Evolutionary conservation across 805 yeast genomes (phyloP).

Genomic region (Candida sakaeoensis): DNA sequence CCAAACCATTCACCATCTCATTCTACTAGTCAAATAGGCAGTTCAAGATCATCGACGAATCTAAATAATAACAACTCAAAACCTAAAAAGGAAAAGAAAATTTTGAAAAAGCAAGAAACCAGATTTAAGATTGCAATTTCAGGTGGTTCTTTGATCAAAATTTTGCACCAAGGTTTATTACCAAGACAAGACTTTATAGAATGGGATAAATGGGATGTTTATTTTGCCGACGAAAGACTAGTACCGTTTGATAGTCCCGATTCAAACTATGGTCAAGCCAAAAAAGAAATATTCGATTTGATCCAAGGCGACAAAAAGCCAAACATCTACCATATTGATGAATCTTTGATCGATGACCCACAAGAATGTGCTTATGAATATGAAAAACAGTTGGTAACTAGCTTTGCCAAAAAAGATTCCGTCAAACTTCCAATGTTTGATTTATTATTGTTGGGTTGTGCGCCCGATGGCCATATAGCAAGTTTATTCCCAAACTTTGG

Average conservation of each 20-base stretch:
- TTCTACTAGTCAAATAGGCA: constrained; percentile 7
- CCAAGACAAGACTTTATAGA: constrained; percentile 66
- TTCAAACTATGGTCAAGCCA: constrained; percentile 87
- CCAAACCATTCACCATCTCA: constrained; percentile 12
- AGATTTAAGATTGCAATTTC: constrained; percentile 87
- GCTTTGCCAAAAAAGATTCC: constrained; percentile 94
- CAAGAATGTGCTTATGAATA: constrained; percentile 93
- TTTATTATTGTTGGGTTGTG: constrained; percentile 87
- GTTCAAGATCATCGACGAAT: constrained; percentile 1
- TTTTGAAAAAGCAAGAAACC: constrained; percentile 54
- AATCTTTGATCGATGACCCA: constrained; percentile 66
- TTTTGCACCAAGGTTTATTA: constrained; percentile 80
- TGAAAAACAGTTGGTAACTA: constrained; percentile 79
- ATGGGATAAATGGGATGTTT: constrained; percentile 94
- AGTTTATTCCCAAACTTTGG: constrained; percentile 90
- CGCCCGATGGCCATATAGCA: constrained; percentile 98
- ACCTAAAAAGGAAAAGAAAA: constrained; percentile 29
- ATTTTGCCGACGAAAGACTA: constrained; percentile 93
- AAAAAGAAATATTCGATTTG: constrained; percentile 72
- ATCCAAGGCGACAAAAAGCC: constrained; percentile 58
- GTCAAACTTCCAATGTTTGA: constrained; percentile 96
- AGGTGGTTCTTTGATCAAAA: constrained; percentile 89
- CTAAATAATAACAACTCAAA: constrained; percentile 8
- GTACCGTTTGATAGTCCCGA: constrained; percentile 82
- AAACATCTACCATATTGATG: constrained; percentile 79